Conservation (phyloP, 176 grass and related monocot species). For the Olyra latifolia region DNA sequence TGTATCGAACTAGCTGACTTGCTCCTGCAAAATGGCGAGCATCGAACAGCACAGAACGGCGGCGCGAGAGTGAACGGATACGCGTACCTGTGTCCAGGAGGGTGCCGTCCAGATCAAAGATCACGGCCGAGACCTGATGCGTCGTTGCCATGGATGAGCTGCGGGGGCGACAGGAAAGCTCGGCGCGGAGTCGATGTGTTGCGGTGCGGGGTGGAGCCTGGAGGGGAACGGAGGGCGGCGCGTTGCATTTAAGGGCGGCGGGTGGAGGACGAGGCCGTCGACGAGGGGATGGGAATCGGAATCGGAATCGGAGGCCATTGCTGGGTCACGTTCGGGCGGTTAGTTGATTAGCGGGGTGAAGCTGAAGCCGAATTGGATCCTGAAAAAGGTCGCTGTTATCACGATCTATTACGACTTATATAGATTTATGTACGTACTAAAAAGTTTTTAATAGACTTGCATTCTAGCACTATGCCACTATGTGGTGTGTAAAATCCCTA, state of each 20-base stretch:
- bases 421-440: too few species aligned
- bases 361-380: background rate
- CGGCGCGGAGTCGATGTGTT: background rate
- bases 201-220: background rate
- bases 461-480: too few species aligned
- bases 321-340: background rate
- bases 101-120: conserved; percentile 90
- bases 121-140: conserved; percentile 49
- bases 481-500: too few species aligned
- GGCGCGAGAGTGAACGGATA: background rate
- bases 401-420: too few species aligned
- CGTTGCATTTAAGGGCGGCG: conserved; percentile 33
- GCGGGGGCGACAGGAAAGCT: background rate
- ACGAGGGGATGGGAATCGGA: background rate
- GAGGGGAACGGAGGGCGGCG: conserved; percentile 5
- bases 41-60: background rate
- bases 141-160: conserved; percentile 45
- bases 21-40: background rate
- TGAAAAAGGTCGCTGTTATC: background rate
- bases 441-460: too few species aligned
- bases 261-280: background rate
- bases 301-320: conserved; percentile 26
- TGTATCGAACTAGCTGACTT: background rate
- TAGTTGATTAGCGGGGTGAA: background rate
- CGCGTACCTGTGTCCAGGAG: conserved; percentile 63